Evolutionary conservation across 2,329 filamentous ascomycete genomes (phyloP), one percentile per base, ranked within the genome.

Genomic region (Ophiostoma pallidulum): DNA sequence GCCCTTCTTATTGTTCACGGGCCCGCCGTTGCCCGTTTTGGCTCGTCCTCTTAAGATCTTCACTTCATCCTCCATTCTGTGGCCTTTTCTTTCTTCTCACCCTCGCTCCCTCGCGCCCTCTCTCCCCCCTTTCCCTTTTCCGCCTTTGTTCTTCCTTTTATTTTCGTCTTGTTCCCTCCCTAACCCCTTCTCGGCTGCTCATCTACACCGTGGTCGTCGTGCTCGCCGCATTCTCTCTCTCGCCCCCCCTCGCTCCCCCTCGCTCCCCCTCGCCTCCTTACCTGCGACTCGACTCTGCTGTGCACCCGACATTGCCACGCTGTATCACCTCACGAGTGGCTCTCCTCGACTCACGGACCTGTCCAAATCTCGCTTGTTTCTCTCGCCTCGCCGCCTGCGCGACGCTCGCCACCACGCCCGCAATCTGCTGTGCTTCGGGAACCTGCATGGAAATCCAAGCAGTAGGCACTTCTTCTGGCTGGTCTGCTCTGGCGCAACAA

Each of bases 241-340:
- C 32, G 26, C 22, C 41, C 6, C 28, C 22, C 46, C 26, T 41
- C 40, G 14, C 40, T n/a, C 32, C 45, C 19, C 16, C 20, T 18
- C 32, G 26, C 22, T 45, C 6, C 28, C 22, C 46, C 26, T 41
- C 40, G 14, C 40, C 16, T 31, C 45, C n/a, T n/a, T n/a, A n/a
- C n/a, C n/a, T n/a, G 38, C 39, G 9, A 41, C 22, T 36, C 31
- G 31, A 41, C 38, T 36, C 31, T 22, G 31, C n/a, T n/a, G 33
- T 41, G 45, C 41, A 29, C 39, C 45, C 38, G 31, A 29, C 39
- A 26, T 36, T 41, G 45, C 45, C 38, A 41, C 38, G 13, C 18
- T 36, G 45, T 41, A 20, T 41, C 45, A 47, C 38, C 38, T 29
- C 38, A 18, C 29, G 16, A 35, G 16, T n/a, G 19, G 24, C 12